A percentile compares a stretch with the other conserved stretches of the same genome.
Conservation (phyloP, 129 eudicot genomes). For the Gnaphalium uliginosum region DNA sequence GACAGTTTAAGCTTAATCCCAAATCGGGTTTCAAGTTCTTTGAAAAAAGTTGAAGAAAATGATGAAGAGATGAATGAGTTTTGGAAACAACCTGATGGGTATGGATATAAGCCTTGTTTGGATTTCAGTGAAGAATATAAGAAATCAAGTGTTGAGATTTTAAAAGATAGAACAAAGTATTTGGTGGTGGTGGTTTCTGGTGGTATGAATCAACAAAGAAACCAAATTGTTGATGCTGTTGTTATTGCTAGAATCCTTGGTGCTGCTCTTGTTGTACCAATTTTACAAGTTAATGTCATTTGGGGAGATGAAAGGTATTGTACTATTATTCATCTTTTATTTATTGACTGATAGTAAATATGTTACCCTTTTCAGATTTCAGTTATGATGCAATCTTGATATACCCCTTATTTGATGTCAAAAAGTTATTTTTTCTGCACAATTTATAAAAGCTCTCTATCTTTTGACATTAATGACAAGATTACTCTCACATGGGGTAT, state of each 20-base stretch:
- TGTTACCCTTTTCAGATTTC: background rate
- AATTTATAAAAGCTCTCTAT: conserved; percentile 10
- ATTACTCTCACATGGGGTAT: conserved; percentile 29
- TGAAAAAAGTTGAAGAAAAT: conserved; percentile 27
- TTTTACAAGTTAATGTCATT: conserved; percentile 92
- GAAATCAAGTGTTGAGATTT: conserved; percentile 41
- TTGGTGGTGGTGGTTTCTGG: conserved; percentile 94
- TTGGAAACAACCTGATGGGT: conserved; percentile 87
- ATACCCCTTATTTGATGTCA: conserved; percentile 5
- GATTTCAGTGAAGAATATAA: conserved; percentile 63
- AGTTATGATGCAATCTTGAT: conserved; percentile 9
- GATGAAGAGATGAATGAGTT: conserved; percentile 43
- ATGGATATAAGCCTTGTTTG: conserved; percentile 85
- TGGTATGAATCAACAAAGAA: conserved; percentile 96
- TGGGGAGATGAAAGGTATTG: conserved; percentile 98
- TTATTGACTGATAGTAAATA: background rate
- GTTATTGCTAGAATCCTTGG: conserved; percentile 98
- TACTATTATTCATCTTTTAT: background rate
- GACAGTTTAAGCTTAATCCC: conserved; percentile 31
- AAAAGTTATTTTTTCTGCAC: background rate
- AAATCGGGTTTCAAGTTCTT: conserved; percentile 37
- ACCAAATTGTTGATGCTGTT: conserved; percentile 98
- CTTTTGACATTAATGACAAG: conserved; percentile 28
- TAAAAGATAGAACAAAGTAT: conserved; percentile 67
- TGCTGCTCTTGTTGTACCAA: conserved; percentile 92